Evolutionary conservation across 108 stramenopile genomes (phyloP).

Genomic region (Fragilaria crotonensis): DNA sequence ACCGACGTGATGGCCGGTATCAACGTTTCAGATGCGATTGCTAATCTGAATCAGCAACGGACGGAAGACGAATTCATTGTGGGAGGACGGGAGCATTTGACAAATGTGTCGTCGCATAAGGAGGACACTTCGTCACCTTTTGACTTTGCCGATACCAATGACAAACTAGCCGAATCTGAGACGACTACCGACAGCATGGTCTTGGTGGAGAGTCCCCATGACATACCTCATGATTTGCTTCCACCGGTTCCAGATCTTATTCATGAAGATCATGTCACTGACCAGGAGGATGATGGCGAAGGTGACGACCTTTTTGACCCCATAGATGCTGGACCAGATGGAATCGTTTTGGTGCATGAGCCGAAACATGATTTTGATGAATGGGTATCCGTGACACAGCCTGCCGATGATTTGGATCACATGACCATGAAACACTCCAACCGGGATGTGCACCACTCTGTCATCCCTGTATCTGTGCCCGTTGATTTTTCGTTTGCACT

Average conservation of each 20-base stretch:
- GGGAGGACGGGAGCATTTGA: neutral
- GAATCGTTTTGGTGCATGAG: neutral
- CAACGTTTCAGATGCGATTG: neutral
- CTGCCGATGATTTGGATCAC: no score
- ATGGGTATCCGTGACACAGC: neutral
- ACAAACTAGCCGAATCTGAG: neutral
- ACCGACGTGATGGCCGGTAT: neutral
- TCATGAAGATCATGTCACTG: neutral
- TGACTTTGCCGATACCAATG: neutral
- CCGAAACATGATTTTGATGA: neutral
- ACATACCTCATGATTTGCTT: neutral
- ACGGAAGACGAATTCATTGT: neutral
- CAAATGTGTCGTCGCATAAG: neutral
- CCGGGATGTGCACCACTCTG: no score
- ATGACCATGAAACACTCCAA: no score
- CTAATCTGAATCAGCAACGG: neutral
- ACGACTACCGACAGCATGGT: neutral
- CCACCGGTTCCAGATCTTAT: neutral
- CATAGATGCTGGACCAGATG: neutral
- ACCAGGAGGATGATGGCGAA: neutral
- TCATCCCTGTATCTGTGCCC: no score
- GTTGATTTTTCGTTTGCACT: conserved; percentile 2
- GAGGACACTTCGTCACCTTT: neutral
- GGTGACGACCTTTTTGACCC: neutral
- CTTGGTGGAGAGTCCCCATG: neutral